A percentile compares a stretch with the other conserved stretches of the same genome.
These are phyloP conservation scores for Macroventuria anomochaeta DNA, from an alignment of 2,329 filamentous ascomycete genomes.

Conservation along the genomic window DNA sequence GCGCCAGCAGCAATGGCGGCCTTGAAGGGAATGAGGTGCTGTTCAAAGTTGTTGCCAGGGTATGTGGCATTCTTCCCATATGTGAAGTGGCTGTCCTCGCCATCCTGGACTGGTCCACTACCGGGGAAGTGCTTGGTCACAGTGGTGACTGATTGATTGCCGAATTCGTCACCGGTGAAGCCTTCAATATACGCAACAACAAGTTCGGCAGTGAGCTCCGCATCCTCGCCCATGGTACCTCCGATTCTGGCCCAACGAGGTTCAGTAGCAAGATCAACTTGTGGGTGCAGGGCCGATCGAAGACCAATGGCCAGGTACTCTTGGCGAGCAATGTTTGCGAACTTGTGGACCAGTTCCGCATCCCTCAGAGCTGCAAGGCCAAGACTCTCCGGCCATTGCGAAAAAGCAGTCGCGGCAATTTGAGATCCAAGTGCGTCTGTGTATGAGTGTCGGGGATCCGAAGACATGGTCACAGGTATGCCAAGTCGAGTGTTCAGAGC, in stretches of 20 bases:
- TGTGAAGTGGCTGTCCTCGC: conserved; percentile 60
- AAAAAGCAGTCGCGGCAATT: conserved; percentile 54
- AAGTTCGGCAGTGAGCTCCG: conserved; percentile 47
- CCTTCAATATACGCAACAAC: conserved; percentile 57
- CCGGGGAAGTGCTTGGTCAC: conserved; percentile 64
- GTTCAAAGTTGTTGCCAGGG: conserved; percentile 58
- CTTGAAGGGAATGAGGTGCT: conserved; percentile 60
- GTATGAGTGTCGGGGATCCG: conserved; percentile 57
- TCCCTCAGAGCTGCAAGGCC: conserved; percentile 59
- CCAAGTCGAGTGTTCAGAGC: conserved; percentile 57
- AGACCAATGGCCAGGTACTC: conserved; percentile 56
- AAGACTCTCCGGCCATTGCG: conserved; percentile 60
- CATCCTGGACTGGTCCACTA: conserved; percentile 57
- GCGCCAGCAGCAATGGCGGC: conserved; percentile 59
- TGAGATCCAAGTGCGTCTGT: conserved; percentile 54
- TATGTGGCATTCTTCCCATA: conserved; percentile 61
- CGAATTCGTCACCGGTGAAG: conserved; percentile 56
- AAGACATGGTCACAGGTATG: conserved; percentile 58
- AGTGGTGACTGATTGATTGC: conserved; percentile 54
- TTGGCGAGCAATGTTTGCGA: conserved; percentile 58
- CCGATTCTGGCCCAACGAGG: conserved; percentile 58
- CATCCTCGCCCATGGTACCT: conserved; percentile 59
- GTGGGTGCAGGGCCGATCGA: conserved; percentile 57
- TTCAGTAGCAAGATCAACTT: conserved; percentile 60
- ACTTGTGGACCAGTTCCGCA: conserved; percentile 52